Conservation (phyloP, 139 green algal species). For the Closterium sp. region DNA sequence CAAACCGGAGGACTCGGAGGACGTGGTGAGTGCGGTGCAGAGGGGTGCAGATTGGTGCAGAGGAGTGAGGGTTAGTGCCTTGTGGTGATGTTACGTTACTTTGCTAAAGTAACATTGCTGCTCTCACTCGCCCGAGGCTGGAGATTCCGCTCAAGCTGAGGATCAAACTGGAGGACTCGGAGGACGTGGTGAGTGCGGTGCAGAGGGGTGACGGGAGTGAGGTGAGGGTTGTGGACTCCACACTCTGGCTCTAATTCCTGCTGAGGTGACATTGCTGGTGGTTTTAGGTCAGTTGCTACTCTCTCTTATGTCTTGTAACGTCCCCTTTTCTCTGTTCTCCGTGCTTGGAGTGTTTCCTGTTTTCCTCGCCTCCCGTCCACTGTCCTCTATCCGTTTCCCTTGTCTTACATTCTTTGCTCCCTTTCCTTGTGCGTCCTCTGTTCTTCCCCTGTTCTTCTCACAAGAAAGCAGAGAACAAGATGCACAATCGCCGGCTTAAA, state of each 20-base stretch:
- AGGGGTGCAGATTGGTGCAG: neutral
- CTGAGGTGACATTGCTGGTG: too few species aligned
- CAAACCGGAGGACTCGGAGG: conserved; percentile 47
- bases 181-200: conserved; percentile 41
- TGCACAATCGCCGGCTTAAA: too few species aligned
- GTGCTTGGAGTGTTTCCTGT: too few species aligned
- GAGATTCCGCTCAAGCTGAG: conserved; percentile 24
- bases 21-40: conserved; percentile 35
- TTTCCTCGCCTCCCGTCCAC: neutral
- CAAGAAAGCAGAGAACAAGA: too few species aligned
- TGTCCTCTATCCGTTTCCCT: neutral
- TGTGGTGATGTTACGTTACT: conserved; percentile 19
- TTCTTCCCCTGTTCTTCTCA: neutral
- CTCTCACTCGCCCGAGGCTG: neutral
- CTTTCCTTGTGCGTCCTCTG: neutral
- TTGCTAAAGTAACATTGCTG: conserved; percentile 6
- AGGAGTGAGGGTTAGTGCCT: conserved; percentile 12
- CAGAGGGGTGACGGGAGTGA: neutral
- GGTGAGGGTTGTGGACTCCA: too few species aligned
- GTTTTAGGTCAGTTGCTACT: too few species aligned
- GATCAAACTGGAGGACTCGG: conserved; percentile 44
- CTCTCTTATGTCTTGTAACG: neutral
- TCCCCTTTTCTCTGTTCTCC: neutral
- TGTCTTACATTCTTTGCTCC: neutral
- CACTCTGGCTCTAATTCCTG: too few species aligned